Evolutionary conservation across 2,329 filamentous ascomycete species (phyloP).

Genomic region (Hypoxylon sp.): DNA sequence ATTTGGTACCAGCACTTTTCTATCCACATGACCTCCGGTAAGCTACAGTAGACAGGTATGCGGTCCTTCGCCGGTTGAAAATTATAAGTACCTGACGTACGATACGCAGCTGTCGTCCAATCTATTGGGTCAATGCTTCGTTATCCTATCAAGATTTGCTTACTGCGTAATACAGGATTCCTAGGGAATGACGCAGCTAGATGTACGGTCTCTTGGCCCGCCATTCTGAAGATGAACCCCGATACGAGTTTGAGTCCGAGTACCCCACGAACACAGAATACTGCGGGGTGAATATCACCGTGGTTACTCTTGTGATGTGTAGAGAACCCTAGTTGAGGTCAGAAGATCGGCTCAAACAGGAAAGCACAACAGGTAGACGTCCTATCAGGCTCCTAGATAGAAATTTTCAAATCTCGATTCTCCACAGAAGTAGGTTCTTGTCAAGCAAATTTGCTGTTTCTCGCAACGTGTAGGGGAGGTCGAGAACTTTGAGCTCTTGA

Average conservation of each 20-base stretch:
- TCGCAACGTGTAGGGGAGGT: background rate
- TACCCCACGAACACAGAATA: constrained; percentile 17
- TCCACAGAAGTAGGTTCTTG: background rate
- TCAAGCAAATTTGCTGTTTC: background rate
- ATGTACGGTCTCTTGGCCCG: constrained; percentile 1
- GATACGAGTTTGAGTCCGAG: constrained; percentile 6
- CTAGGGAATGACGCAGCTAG: background rate
- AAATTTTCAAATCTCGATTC: background rate
- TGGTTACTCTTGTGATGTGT: constrained; percentile 3
- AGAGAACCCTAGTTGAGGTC: constrained; percentile 1
- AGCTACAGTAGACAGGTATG: constrained; percentile 30
- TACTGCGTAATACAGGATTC: background rate
- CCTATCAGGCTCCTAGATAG: background rate
- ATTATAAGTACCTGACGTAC: constrained; percentile 11
- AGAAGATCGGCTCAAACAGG: constrained; percentile 2
- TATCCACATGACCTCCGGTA: constrained; percentile 33
- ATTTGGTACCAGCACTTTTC: constrained; percentile 37
- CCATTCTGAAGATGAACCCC: background rate
- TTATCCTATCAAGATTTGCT: constrained; percentile 8
- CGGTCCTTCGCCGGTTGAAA: constrained; percentile 17
- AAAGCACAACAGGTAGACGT: constrained; percentile 1
- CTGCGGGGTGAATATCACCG: constrained; percentile 23
- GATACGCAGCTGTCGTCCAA: constrained; percentile 14
- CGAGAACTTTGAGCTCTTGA: background rate
- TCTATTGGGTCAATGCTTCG: constrained; percentile 5